These are phyloP conservation scores for Calendula officinalis DNA, from an alignment of 129 eudicot genomes.

Conservation along the genomic window DNA sequence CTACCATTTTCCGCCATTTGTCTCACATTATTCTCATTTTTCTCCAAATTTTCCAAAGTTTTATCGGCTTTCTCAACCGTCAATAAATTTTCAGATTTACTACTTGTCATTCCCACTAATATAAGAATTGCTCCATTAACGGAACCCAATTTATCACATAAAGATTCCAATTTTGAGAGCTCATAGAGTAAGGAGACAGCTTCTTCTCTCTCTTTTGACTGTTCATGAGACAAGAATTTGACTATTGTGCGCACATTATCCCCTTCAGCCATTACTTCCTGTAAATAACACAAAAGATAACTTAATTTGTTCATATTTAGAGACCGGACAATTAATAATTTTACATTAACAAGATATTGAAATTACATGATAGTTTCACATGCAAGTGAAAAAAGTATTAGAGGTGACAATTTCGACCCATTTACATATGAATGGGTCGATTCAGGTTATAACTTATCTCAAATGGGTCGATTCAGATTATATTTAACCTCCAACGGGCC, in stretches of 20 bases:
- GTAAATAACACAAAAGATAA: slow-evolving; percentile 20
- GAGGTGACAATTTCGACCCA: too few relatives aligned
- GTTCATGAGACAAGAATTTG: slow-evolving; percentile 74
- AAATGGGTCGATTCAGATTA: too few relatives aligned
- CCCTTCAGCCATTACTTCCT: slow-evolving; percentile 95
- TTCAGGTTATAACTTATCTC: too few relatives aligned
- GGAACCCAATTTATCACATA: slow-evolving; percentile 83
- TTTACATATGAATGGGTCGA: too few relatives aligned
- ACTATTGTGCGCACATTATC: slow-evolving; percentile 89
- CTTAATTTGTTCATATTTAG: neutral
- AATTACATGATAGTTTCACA: neutral
- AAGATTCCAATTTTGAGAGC: slow-evolving; percentile 70
- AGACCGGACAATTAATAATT: too few relatives aligned
- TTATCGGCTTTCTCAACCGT: slow-evolving; percentile 80
- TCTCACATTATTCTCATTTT: slow-evolving; percentile 72
- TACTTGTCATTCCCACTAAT: slow-evolving; percentile 91
- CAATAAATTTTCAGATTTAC: slow-evolving; percentile 68
- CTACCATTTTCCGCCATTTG: slow-evolving; percentile 94
- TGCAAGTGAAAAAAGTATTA: neutral
- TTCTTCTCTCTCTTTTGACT: slow-evolving; percentile 87
- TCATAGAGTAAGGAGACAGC: slow-evolving; percentile 79
- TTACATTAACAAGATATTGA: too few relatives aligned
- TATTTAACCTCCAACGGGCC: too few relatives aligned
- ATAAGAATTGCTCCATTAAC: slow-evolving; percentile 85
- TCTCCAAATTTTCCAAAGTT: slow-evolving; percentile 72